phyloP scores from a whole-genome alignment of 108 stramenopile genomes.

The Asterionellopsis glacialis region DNA sequence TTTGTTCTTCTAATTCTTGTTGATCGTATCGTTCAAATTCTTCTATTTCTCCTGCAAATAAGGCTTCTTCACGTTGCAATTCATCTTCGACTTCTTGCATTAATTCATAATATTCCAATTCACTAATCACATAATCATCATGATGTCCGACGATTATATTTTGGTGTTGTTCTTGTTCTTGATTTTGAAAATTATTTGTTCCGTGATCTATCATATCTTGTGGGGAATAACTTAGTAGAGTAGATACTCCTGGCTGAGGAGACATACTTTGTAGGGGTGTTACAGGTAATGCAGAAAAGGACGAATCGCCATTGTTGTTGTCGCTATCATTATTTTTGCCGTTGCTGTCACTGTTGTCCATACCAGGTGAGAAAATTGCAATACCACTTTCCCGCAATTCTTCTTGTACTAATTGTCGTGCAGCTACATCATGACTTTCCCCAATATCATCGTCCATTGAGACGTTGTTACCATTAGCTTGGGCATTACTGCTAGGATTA shows the following conservation, averaged over 20 bases:
- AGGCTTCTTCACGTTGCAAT: not conserved
- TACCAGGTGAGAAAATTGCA: not conserved
- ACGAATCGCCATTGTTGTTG: not conserved
- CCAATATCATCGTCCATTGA: no score
- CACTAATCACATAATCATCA: not conserved
- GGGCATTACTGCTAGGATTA: no score
- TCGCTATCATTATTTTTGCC: not conserved
- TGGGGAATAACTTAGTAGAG: no score
- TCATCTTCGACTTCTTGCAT: constrained; percentile 7
- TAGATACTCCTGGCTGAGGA: no score
- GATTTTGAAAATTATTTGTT: no score
- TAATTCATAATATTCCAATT: not conserved
- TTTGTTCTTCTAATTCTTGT: not conserved
- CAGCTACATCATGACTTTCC: not conserved
- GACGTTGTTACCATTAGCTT: no score
- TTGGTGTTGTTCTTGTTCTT: no score
- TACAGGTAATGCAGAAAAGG: no score
- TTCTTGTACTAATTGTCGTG: not conserved
- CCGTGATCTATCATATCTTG: no score
- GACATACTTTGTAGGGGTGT: no score
- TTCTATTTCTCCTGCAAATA: not conserved
- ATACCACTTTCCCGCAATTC: constrained; percentile 2
- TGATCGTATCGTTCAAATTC: not conserved
- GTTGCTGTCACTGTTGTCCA: not conserved
- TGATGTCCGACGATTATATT: not conserved